Evolutionary conservation across 2,329 filamentous ascomycete species (phyloP).

Genomic region (Akanthomyces lecanii): DNA sequence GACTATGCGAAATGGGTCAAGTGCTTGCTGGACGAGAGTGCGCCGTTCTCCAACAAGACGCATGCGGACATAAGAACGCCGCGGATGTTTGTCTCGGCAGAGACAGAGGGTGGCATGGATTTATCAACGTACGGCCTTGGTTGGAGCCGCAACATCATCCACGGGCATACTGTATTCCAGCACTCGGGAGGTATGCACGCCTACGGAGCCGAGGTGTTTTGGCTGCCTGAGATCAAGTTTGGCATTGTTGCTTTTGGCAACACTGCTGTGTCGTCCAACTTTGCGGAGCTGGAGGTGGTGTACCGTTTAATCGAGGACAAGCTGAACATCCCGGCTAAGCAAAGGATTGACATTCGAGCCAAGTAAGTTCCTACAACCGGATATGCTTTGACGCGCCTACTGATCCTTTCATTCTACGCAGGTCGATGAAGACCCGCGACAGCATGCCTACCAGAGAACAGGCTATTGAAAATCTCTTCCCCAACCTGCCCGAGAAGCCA

Average conservation of each 20-base stretch:
- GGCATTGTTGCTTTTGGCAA: slow-evolving; percentile 37
- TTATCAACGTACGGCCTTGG: slow-evolving; percentile 28
- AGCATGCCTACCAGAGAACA: neutral
- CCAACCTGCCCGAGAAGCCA: slow-evolving; percentile 5
- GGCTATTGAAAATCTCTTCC: slow-evolving; percentile 5
- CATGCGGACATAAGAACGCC: slow-evolving; percentile 28
- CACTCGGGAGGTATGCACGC: slow-evolving; percentile 29
- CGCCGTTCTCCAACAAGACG: slow-evolving; percentile 22
- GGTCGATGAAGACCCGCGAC: slow-evolving; percentile 6
- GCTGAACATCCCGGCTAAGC: slow-evolving; percentile 21
- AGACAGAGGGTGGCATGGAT: slow-evolving; percentile 19
- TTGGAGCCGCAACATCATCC: slow-evolving; percentile 26
- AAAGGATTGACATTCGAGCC: slow-evolving; percentile 21
- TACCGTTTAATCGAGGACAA: slow-evolving; percentile 30
- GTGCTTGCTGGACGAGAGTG: slow-evolving; percentile 24
- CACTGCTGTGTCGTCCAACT: slow-evolving; percentile 37
- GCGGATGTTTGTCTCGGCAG: slow-evolving; percentile 29
- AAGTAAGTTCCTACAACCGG: slow-evolving; percentile 20
- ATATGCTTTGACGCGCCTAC: neutral
- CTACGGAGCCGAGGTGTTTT: slow-evolving; percentile 28
- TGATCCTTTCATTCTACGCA: neutral
- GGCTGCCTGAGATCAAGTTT: slow-evolving; percentile 31
- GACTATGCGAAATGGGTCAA: slow-evolving; percentile 34
- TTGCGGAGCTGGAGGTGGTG: slow-evolving; percentile 23
- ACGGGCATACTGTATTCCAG: slow-evolving; percentile 26